Base-by-base conservation (phyloP, 352 stramenopile species). In the Saprolegnia diclina region DNA sequence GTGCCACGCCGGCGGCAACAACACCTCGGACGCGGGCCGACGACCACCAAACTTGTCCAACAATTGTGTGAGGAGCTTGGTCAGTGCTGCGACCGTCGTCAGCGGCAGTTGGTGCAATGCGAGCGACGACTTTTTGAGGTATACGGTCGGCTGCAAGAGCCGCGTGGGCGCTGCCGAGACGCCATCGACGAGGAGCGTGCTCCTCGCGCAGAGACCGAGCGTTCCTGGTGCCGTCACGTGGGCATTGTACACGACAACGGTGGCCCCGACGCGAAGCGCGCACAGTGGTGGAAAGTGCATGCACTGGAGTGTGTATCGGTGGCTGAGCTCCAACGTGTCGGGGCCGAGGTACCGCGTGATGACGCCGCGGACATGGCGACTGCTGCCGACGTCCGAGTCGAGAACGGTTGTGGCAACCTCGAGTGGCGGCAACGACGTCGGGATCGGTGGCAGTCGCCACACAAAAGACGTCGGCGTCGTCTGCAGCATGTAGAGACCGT, bases 401-500 rank as follows among this genome's bases (percentile, higher is more conserved):
- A 22, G 38, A 67, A 21, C 40, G 62, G 19, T 21, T 42, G 42
- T 19, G 37, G 13, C 9, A 32, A 44, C 11, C 1, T 62, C 21
- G 1, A 38, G 0, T 7, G 61, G 62, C 35, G 37, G 13, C 9
- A 32, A 44, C 11, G 61, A 46, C 22, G 6, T 38, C 21, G 7
- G 14, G 4, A 6, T 26, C 9, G 19, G 4, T 44, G 66, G 35
- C 78, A 75, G 81, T 21, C 78, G 53, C 5, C 78, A 53, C 14
- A 85, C 75, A 22, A 61, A 57, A 1, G 76, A n/a, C 32, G 52
- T 40, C 21, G 75, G 80, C 26, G 74, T 71, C 1, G 70, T 69
- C 72, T 89, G 80, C 13, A 92, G 77, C 52, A 92, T 71, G 67
- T 89, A 87, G 50, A 85, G 73, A 0, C 74, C 74, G 65, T 80